Base-by-base conservation (phyloP, 345 rosid genomes). In the Angophora floribunda region DNA sequence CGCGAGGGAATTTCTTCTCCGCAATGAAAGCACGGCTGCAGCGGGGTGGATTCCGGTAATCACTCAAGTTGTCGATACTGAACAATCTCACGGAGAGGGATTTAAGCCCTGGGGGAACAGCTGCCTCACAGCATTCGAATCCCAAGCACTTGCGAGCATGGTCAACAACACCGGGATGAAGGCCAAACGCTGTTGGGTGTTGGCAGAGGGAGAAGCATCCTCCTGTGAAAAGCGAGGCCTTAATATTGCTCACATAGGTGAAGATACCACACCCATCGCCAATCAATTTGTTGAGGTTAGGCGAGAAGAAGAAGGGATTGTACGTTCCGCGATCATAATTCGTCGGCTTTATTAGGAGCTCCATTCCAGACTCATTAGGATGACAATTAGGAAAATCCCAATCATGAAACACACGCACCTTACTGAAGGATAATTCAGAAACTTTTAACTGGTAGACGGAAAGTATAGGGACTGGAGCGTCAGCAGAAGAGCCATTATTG, bases 181-280 rank as follows among this genome's bases (percentile, higher is more conserved):
- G 41, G 55, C 57, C 78, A 13, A 26, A 78, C 17, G 30, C 8
- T 0, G 61, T 85, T n/a, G 51, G 11, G 49, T n/a, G 26, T 22
- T 14, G 24, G 59, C 90, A 88, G 51, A 82, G 45, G 49, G 91
- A 86, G 53, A 87, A 24, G 57, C 90, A 91, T 12, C 89, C 90
- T 16, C 45, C 78, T 14, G 55, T 65, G 86, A 61, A 61, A 44
- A 52, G 14, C 16, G 4, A 26, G 28, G 36, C 32, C 9, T n/a
- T 28, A 49, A 45, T 79, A 21, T 86, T 88, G 52, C 85, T 67
- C 53, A 88, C 87, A 36, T 14, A 85, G 51, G 90, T 70, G 7
- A 78, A 85, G 49, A 85, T 86, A 52, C 89, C 85, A 15, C 91
- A 91, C 17, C 89, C 91, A 1, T 79, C 9, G 5, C 53, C 85